Evolutionary conservation across 805 yeast genomes (phyloP), one percentile per base, ranked within the genome.

Genomic region (Barnettozyma sp.): DNA sequence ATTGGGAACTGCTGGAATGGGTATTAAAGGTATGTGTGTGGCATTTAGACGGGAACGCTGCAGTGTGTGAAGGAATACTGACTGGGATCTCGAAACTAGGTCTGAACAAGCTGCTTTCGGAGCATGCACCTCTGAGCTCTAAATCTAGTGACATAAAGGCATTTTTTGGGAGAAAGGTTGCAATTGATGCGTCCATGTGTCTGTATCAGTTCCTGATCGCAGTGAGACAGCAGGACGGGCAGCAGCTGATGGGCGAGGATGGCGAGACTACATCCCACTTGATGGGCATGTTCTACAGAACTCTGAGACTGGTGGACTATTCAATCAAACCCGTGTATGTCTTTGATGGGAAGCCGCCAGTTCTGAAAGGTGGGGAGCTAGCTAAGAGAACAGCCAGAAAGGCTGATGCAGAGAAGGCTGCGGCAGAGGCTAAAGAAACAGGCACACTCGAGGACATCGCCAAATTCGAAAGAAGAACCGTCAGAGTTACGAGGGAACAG

Each of bases 261-360:
- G 99, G 99, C 29, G 95, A 86, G 44, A 90, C 97, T 2, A 82
- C 84, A 0, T 83, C 96, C 0, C 99, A 92, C 58, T 59, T 92
- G 39, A 87, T 88, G 82, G 99, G 99, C 3, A 83, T 92, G 72
- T 92, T 92, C 58, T 90, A 92, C 59, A 68, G 98, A 42, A 92
- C 99, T 1, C 70, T 92, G 35, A 64, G 95, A 35, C 74, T 92
- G 72, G 82, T 88, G 5, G 94, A 82, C 45, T 76, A 83, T 52
- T 96, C 97, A n/a, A 75, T 92, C 50, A 92, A 92, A 56, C 99
- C 99, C 2, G 81, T 88, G 29, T 92, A 86, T 55, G 97, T 92
- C 7, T 92, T 92, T 62, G 99, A 92, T 58, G 99, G 99, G 17
- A 87, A 84, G 51, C 98, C 99, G 6, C 99, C 99, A 2, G 84